Evolutionary conservation across 352 stramenopile genomes (phyloP), one percentile per base, ranked within the genome.

Genomic region (Phytophthora ramorum): DNA sequence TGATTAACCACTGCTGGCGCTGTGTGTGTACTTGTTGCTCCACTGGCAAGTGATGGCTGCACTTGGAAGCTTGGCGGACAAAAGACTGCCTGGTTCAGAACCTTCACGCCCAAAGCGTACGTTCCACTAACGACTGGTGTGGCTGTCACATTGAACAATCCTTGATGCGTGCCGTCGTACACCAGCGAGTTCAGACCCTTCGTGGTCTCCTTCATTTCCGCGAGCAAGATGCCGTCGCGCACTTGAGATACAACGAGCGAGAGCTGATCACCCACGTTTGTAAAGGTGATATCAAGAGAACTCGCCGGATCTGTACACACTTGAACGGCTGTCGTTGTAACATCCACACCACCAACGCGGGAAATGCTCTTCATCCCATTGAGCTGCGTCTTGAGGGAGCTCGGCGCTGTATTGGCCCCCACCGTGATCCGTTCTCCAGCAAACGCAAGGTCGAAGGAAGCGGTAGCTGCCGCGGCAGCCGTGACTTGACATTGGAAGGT

Each of bases 61-160:
- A 98, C 85, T 17, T 89, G 47, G 13, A 98, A 80, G 6, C 71
- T 93, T 2, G 78, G 75, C 10, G 90, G 93, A 34, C 81, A 92
- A 50, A 93, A 83, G 7, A 90, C 76, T 16, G 78, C 40, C 17
- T 70, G 51, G 13, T 51, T 71, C 1, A 81, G 56, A 9, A 96
- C 84, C 10, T 73, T 77, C 5, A 96, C 86, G 1, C 28, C 55
- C 24, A 96, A 45, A 2, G 62, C 51, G 60, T 97, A 97, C 4
- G 57, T 76, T 1, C 88, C 87, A 20, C 90, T 91, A 12, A 94
- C 59, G 14, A 82, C 88, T 3, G 97, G 97, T 0, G 85, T 92
- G 16, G 97, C 91, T 4, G 72, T 77, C 20, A 98, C 73, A 32
- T 84, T 73, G 72, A 97, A 98, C 1, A 95, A 71, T 1, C 93